These are phyloP conservation scores for Chaetomium sp. DNA, from an alignment of 2,329 filamentous ascomycete genomes.

Conservation along the genomic window DNA sequence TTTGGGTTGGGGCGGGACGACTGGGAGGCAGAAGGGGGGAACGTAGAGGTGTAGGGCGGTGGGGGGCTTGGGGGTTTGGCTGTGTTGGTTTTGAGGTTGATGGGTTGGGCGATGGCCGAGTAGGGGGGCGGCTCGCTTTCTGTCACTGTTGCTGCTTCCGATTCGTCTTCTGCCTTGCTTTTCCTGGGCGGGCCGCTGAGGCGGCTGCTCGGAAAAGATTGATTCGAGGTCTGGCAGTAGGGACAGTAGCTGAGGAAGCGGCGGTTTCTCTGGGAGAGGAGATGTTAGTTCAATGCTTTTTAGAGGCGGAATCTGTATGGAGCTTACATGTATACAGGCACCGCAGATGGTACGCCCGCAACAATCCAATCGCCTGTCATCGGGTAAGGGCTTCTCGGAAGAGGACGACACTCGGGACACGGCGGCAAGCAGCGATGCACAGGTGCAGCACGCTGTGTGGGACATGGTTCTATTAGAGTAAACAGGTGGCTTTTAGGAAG, in stretches of 20 bases:
- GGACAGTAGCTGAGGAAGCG: slow-evolving; percentile 70
- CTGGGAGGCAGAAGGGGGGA: slow-evolving; percentile 38
- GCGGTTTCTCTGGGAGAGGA: slow-evolving; percentile 55
- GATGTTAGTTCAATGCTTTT: neutral
- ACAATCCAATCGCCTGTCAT: slow-evolving; percentile 66
- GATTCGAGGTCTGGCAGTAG: slow-evolving; percentile 69
- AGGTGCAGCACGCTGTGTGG: slow-evolving; percentile 66
- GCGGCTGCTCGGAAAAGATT: neutral
- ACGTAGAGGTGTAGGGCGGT: slow-evolving; percentile 42
- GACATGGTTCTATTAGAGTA: slow-evolving; percentile 14
- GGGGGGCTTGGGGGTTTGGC: slow-evolving; percentile 61
- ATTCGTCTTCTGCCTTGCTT: neutral
- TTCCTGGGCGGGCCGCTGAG: neutral
- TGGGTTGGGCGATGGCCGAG: slow-evolving; percentile 14
- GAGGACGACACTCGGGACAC: slow-evolving; percentile 52
- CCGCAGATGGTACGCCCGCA: slow-evolving; percentile 73
- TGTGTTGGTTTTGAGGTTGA: slow-evolving; percentile 47
- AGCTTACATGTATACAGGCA: slow-evolving; percentile 65
- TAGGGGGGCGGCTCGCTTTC: slow-evolving; percentile 11
- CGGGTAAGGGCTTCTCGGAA: slow-evolving; percentile 62
- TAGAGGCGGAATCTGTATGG: neutral
- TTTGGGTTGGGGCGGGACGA: slow-evolving; percentile 15
- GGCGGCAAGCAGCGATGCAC: slow-evolving; percentile 62
- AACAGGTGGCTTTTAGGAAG: neutral
- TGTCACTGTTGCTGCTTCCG: neutral